Conservation (phyloP, 2,329 filamentous ascomycete genomes). For the Cercospora nicotianae region DNA sequence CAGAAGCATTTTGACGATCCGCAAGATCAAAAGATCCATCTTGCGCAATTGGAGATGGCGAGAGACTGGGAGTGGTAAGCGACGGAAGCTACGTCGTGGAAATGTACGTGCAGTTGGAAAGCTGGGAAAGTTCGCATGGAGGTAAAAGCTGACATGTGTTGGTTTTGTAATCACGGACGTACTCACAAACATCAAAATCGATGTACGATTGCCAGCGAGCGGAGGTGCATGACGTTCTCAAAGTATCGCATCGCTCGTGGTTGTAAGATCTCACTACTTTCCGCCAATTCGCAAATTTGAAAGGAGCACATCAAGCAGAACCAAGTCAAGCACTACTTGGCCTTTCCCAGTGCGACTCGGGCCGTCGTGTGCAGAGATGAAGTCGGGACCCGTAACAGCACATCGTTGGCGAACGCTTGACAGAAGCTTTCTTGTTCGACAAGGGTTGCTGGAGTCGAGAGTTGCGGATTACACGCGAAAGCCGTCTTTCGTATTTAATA, state of each 20-base stretch:
- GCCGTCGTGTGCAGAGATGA: not conserved
- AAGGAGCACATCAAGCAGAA: not conserved
- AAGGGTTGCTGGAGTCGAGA: not conserved
- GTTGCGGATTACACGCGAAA: not conserved
- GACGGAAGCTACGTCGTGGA: not conserved
- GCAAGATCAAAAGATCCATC: slow-evolving; percentile 24
- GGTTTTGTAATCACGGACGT: not conserved
- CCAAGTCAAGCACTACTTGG: not conserved
- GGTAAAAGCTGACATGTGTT: not conserved
- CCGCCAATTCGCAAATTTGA: not conserved
- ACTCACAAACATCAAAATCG: not conserved
- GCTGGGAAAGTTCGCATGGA: not conserved
- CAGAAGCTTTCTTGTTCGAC: not conserved
- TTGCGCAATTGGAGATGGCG: slow-evolving; percentile 28
- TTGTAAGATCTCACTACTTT: not conserved
- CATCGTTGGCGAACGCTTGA: not conserved
- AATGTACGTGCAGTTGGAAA: not conserved
- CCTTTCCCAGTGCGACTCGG: not conserved
- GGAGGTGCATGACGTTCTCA: not conserved
- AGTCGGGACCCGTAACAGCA: not conserved
- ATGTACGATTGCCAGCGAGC: not conserved
- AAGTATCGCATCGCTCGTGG: not conserved
- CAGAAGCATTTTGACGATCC: slow-evolving; percentile 21
- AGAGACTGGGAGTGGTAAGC: slow-evolving; percentile 25
- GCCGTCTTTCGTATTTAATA: not conserved